Conservation (phyloP, 306 rosid species). For the Luffa aegyptiaca region DNA sequence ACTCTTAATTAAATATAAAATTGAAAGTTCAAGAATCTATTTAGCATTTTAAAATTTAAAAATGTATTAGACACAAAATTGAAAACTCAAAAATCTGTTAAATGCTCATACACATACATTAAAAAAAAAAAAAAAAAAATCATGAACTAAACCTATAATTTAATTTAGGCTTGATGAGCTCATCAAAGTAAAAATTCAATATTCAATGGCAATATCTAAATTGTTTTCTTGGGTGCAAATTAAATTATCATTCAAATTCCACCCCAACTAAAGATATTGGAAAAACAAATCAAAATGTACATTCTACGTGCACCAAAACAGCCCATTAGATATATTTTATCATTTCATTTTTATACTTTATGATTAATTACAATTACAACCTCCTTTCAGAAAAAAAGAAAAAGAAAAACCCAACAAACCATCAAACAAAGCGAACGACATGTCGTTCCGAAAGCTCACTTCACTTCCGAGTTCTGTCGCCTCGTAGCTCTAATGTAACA, state of each 20-base stretch:
- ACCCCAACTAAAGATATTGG: not conserved
- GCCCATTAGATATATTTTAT: not conserved
- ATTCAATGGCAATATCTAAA: too few species aligned
- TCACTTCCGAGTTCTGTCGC: constrained; percentile 8
- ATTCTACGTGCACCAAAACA: not conserved
- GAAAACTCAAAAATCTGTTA: too few species aligned
- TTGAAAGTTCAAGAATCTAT: too few species aligned
- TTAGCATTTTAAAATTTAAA: too few species aligned
- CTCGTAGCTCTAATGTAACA: constrained; percentile 73
- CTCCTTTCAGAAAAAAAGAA: not conserved
- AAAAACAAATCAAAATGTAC: not conserved
- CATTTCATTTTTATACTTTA: not conserved
- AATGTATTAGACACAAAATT: too few species aligned
- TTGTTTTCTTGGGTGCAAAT: too few species aligned
- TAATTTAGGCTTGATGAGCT: too few species aligned
- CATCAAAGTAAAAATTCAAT: too few species aligned
- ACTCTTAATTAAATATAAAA: too few species aligned
- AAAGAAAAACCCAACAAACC: not conserved
- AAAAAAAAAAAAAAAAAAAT: too few species aligned
- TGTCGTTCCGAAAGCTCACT: not conserved
- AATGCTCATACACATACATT: too few species aligned
- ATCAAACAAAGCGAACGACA: not conserved
- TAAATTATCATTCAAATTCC: not conserved
- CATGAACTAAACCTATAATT: too few species aligned
- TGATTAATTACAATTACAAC: not conserved